Conservation (phyloP, 257 asterid genomes). For the Penstemon davidsonii region DNA sequence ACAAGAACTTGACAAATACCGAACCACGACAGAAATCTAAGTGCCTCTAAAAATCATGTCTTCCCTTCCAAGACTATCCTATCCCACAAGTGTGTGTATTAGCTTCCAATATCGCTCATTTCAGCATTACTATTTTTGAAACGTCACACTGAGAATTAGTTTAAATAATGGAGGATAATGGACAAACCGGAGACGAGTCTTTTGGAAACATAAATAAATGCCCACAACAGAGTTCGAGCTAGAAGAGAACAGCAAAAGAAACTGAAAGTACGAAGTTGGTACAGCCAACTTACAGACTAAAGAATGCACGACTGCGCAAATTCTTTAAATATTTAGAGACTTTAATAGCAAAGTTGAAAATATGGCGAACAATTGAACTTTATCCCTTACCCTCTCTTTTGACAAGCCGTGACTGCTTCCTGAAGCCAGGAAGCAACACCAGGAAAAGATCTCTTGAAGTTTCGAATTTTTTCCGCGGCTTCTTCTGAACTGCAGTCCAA, state of each 20-base stretch:
- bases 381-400: constrained; percentile 74
- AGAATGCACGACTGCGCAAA: constrained; percentile 2
- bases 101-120: no score
- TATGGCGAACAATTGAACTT: constrained; percentile 22
- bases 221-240: constrained; percentile 13
- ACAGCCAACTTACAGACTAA: constrained; percentile 5
- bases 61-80: not conserved
- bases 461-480: constrained; percentile 76
- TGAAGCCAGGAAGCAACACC: constrained; percentile 93
- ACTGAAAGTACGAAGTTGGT: constrained; percentile 18
- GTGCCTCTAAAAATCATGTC: not conserved
- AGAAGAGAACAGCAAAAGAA: constrained; percentile 5
- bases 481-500: constrained; percentile 73
- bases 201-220: not conserved
- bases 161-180: not conserved
- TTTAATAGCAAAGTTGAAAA: constrained; percentile 10
- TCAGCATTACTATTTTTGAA: no score
- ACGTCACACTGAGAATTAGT: not conserved
- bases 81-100: not conserved
- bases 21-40: not conserved
- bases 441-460: constrained; percentile 80
- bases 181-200: not conserved
- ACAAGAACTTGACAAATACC: not conserved
- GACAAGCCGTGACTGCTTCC: constrained; percentile 78
- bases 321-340: not conserved